Evolutionary conservation across 345 rosid genomes (phyloP).

Genomic region (Eucalyptus albens): DNA sequence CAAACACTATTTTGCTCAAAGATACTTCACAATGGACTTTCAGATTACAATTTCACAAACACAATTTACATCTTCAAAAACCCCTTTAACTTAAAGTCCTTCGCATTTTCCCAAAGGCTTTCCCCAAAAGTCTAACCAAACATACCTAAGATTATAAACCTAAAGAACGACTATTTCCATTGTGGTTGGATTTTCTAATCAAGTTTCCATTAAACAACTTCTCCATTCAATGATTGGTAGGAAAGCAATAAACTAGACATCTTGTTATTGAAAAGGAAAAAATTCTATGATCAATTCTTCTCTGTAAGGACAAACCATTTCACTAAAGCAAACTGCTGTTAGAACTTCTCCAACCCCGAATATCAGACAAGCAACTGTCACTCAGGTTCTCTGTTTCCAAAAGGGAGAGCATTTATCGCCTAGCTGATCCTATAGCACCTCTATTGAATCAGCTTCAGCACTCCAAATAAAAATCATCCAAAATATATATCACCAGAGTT

Average conservation of each 20-base stretch:
- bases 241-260: background rate
- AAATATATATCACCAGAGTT: background rate
- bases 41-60: no score
- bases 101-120: no score
- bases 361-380: background rate
- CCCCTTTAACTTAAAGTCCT: no score
- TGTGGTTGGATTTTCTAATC: background rate
- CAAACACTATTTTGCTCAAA: no score
- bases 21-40: no score
- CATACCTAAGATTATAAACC: background rate
- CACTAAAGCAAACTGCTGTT: background rate
- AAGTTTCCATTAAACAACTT: background rate
- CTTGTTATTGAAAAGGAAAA: background rate
- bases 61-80: no score
- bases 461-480: background rate
- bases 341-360: background rate
- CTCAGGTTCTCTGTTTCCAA: background rate
- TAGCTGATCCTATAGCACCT: background rate
- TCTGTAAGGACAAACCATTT: background rate
- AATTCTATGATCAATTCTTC: background rate
- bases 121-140: no score
- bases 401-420: background rate
- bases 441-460: background rate
- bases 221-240: background rate
- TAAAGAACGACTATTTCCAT: background rate